Base-by-base conservation (phyloP, 305 asterid genomes). In the Fraxinus floribunda region DNA sequence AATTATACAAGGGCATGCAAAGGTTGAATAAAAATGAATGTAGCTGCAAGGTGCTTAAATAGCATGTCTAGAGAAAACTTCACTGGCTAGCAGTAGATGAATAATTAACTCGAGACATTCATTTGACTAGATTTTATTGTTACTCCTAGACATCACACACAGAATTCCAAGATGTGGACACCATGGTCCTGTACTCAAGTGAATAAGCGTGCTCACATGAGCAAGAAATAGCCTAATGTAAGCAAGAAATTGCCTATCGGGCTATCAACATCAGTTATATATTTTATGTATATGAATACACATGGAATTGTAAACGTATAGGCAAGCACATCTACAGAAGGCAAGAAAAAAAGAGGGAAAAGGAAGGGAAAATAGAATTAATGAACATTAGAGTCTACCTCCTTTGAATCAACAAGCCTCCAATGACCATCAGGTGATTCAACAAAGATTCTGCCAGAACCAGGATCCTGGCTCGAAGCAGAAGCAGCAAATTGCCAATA, bases 401-500 rank as follows among this genome's bases (percentile, higher is more conserved):
- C 93, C 88, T 90, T 93, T 22, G 98, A 85, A 86, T 94, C 98
- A 81, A 97, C 88, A 74, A 97, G 95, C 80, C 90, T 90, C 99
- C 98, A 97, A 83, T 26, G 16, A 74, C 99, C 99, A 82, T 81
- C 87, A 34, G 91, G 87, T n/a, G 95, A 88, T 88, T 97, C 98
- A 80, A 97, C 91, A 84, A 94, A 93, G 77, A 97, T 93, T 87
- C 97, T 90, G 84, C 98, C 97, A n/a, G 98, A 92, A 88, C 99
- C 98, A 85, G 98, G 95, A 91, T 96, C 99, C 34, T 87, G 86
- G 75, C 93, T 85, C 78, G 98, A 93, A 64, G 92, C 88, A 84
- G 98, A 91, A 78, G 99, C 98, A 80, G 89, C 93, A 86, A 91
- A 92, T 52, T 90, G 93, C 99, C 99, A 94, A 86, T 97, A 94